Percentiles rank a stretch among this genome's conserved stretches.
Conservation (phyloP, 176 grass and related monocot species). For the Paspalum notatum region DNA sequence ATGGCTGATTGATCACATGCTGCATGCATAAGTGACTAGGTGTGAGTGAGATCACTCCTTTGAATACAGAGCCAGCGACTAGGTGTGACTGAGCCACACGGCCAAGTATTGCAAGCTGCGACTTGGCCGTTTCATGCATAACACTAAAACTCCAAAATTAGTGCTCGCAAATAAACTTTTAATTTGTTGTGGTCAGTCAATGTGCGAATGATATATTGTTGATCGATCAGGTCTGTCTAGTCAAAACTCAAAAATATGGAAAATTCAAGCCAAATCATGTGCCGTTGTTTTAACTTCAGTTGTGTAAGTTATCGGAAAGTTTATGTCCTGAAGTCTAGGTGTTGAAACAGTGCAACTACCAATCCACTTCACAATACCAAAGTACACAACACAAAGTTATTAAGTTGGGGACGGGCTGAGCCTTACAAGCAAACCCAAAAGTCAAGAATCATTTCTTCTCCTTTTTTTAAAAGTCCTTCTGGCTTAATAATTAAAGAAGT, state of each 20-base stretch:
- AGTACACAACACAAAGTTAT: not conserved
- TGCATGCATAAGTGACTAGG: not conserved
- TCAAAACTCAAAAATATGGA: not conserved
- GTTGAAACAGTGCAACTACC: not conserved
- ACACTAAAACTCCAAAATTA: not conserved
- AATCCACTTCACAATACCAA: not conserved
- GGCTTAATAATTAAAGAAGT: not conserved
- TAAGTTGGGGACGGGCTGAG: not conserved
- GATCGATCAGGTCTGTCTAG: not conserved
- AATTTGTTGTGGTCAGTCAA: conserved; percentile 24
- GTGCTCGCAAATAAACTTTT: not conserved
- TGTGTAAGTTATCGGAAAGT: conserved; percentile 1
- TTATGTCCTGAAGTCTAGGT: too few relatives aligned
- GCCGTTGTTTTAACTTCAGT: not conserved
- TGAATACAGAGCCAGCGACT: conserved; percentile 32
- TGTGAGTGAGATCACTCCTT: conserved; percentile 1
- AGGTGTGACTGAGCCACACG: too few relatives aligned
- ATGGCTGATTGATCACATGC: conserved; percentile 19
- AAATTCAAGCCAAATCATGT: not conserved
- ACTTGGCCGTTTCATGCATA: not conserved
- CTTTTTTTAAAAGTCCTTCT: not conserved
- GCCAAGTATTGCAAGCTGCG: not conserved
- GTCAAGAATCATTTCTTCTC: not conserved
- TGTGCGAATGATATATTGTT: not conserved
- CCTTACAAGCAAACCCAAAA: conserved; percentile 3